Evolutionary conservation across 208 protist genomes (phyloP).

Genomic region (Leptomonas seymouri): DNA sequence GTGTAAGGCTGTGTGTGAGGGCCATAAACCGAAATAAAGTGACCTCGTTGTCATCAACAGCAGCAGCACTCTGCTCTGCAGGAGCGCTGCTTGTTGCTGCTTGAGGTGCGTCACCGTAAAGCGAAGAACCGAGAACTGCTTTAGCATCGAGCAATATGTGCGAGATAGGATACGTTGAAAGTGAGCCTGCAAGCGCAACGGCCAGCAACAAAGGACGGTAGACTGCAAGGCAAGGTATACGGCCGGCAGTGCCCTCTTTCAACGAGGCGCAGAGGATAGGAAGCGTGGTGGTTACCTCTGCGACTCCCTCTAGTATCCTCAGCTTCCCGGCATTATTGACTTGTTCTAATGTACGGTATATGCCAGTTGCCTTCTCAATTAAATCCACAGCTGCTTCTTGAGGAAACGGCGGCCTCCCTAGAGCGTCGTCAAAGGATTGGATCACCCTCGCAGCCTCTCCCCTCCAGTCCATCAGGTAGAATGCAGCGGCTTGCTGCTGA

Average conservation of each 20-base stretch:
- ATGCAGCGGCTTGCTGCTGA: too few relatives aligned
- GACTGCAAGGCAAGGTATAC: slow-evolving; percentile 47
- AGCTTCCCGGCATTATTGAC: slow-evolving; percentile 30
- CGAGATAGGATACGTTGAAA: slow-evolving; percentile 70
- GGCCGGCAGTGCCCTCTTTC: slow-evolving; percentile 46
- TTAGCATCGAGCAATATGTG: slow-evolving; percentile 46
- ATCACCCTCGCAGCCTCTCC: slow-evolving; percentile 18
- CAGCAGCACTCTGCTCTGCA: neutral
- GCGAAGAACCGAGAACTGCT: slow-evolving; percentile 24
- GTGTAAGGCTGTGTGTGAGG: slow-evolving; percentile 41
- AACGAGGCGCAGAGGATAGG: slow-evolving; percentile 77
- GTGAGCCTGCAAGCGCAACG: slow-evolving; percentile 33
- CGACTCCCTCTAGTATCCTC: slow-evolving; percentile 20
- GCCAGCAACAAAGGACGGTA: slow-evolving; percentile 46
- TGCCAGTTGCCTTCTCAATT: slow-evolving; percentile 23
- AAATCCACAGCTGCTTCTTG: slow-evolving; percentile 25
- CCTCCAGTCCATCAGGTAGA: slow-evolving; percentile 17
- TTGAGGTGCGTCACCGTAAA: slow-evolving; percentile 4
- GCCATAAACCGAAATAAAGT: slow-evolving; percentile 55
- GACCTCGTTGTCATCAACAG: slow-evolving; percentile 28
- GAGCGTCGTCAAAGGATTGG: slow-evolving; percentile 42
- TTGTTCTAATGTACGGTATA: slow-evolving; percentile 20
- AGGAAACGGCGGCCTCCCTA: slow-evolving; percentile 74
- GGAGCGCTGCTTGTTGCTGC: neutral
- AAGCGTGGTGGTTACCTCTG: slow-evolving; percentile 64